Percentiles rank a stretch among this genome's conserved stretches.
Evolutionary conservation across 371 early-diverging fungal species (phyloP).

Genomic region (Umbelopsis sp.): DNA sequence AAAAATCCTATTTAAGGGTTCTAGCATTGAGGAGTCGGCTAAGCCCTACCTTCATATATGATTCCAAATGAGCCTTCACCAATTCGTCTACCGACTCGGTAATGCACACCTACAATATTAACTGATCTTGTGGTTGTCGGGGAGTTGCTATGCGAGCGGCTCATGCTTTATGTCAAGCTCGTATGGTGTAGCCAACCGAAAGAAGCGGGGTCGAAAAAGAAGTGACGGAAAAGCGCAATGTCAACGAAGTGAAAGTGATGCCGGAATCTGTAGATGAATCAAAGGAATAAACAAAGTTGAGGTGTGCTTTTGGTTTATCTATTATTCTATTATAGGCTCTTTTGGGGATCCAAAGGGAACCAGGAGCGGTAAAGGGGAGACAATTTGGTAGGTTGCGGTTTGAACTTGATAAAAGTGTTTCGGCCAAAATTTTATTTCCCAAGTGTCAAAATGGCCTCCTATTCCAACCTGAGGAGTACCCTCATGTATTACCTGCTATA

Average conservation of each 20-base stretch:
- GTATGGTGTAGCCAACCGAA: neutral
- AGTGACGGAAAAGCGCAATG: neutral
- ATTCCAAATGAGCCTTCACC: constrained; percentile 95
- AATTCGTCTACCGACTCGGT: constrained; percentile 89
- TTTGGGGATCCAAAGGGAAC: neutral
- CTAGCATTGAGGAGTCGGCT: constrained; percentile 17
- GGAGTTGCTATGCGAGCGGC: constrained; percentile 1
- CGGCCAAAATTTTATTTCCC: neutral
- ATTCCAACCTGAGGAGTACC: neutral
- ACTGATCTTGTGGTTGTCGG: neutral
- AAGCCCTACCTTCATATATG: constrained; percentile 89
- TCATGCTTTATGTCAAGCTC: neutral
- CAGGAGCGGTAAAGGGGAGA: constrained; percentile 1
- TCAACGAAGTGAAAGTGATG: neutral
- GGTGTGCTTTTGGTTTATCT: neutral
- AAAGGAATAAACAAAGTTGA: neutral
- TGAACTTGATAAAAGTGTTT: neutral
- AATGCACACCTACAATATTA: constrained; percentile 87
- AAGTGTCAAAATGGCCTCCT: neutral
- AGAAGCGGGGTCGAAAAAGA: neutral
- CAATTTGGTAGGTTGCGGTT: too few relatives aligned
- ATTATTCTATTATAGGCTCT: neutral
- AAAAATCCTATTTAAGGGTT: constrained; percentile 19
- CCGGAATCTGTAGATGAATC: neutral
- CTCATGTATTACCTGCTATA: too few relatives aligned